Conservation (phyloP, 2,329 filamentous ascomycete species). For the Bimuria novae-zelandiae region DNA sequence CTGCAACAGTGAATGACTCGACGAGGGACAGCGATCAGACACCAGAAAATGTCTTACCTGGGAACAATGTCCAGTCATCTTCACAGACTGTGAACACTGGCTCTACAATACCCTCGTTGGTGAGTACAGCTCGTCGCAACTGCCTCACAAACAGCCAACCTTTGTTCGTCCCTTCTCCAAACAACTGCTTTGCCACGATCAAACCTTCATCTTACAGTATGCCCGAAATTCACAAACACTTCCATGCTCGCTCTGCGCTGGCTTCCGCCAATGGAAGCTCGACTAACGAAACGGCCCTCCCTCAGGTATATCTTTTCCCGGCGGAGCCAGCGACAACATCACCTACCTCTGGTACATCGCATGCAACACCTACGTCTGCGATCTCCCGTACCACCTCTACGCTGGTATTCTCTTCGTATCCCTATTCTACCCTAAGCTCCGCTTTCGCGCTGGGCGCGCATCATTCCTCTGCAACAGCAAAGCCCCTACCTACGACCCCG, state of each 20-base stretch:
- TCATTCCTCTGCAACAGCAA: not conserved
- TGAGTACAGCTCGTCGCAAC: not conserved
- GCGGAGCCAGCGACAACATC: not conserved
- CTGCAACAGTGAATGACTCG: not conserved
- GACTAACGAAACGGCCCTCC: not conserved
- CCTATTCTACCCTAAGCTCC: not conserved
- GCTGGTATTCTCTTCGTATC: not conserved
- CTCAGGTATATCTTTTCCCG: not conserved
- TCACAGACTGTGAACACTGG: not conserved
- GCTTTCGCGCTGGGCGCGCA: not conserved
- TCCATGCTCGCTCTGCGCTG: not conserved
- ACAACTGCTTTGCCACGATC: conserved; percentile 3
- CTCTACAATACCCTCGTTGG: not conserved
- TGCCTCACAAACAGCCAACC: not conserved
- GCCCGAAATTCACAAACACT: not conserved
- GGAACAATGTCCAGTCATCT: no score
- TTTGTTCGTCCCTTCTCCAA: conserved; percentile 4
- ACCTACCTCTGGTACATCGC: not conserved
- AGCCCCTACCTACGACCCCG: not conserved
- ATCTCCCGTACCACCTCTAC: not conserved
- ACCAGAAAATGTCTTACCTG: not conserved
- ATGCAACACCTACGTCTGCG: not conserved
- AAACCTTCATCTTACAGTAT: not conserved
- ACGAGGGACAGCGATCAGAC: not conserved
- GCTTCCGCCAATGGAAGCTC: not conserved